Evolutionary conservation across 352 stramenopile species (phyloP), one percentile per base, ranked within the genome.

Genomic region (Phytopythium aichiense): DNA sequence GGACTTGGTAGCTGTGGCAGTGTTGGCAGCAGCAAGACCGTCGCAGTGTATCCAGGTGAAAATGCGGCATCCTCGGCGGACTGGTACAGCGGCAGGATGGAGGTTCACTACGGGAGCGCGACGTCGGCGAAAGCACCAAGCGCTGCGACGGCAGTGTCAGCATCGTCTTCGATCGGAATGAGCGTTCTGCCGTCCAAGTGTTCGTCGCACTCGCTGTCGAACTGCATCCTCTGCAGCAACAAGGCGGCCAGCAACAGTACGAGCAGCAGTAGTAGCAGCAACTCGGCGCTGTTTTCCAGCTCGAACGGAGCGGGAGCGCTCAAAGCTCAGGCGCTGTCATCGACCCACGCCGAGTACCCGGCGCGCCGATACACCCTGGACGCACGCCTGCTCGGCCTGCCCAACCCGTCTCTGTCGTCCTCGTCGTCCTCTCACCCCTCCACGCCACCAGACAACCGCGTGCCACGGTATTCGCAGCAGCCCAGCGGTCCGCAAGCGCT

Each of bases 181-280:
- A 35, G 0, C 15, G 4, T 37, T 13, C 7, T 25, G 35, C 2
- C 22, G 53, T 25, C 40, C 23, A 88, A 84, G 51, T 92, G 84
- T 49, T 60, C 77, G 9, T 57, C 73, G 1, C 84, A 92, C 51
- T 64, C 69, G 23, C 75, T 92, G 9, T 65, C 71, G n/a, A 92
- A 90, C 56, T 92, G 84, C 37, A 81, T 91, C 45, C 63, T 91
- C 15, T 92, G 84, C 25, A 16, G 55, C 55, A 59, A 42, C 50
- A 45, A 42, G 31, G 31, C 20, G 20, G 1, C 33, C 33, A 18
- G 31, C 52, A 45, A 9, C n/a, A 55, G 13, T 2, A n/a, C n/a
- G n/a, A n/a, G n/a, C n/a, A 22, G 12, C 49, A 23, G 13, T 13
- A 55, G 49, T 8, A 43, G 33, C 52, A 48, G 52, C n/a, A 6